Base-by-base conservation (phyloP, 768 basidiomycete species). In the Boletus tomentosulus region DNA sequence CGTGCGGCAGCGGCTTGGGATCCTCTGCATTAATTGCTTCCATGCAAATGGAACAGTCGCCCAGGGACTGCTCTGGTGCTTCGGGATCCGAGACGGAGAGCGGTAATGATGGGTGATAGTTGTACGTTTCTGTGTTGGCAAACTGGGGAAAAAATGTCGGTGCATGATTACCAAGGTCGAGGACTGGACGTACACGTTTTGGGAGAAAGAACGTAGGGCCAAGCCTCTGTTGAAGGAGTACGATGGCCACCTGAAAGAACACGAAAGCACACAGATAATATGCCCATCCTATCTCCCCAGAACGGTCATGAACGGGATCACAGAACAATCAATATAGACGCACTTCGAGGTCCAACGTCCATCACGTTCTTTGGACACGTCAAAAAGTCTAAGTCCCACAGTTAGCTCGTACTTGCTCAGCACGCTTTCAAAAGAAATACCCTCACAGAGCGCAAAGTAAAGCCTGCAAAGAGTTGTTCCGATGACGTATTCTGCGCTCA, bases 41-140 rank as follows among this genome's bases (percentile, higher is more conserved):
- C 91, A 96, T 94, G 63, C 93, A 96, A 49, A 97, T 95, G 6
- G 91, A 83, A 62, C 93, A 97, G 65, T 95, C 91, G 7, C 89
- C 92, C 15, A 92, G 72, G 3, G 86, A 80, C 58, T 86, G 83
- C 43, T 86, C 86, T 2, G 86, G 84, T 2, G 87, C 78, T 66
- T 93, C 91, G 0, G 86, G 66, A 63, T 92, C 89, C 1, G 85
- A 77, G 2, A 80, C 58, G 19, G 64, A 57, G 13, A 57, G 51
- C 1, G 89, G 86, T 37, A 96, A 72, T 3, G 78, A 75, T 7
- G 92, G 93, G 67, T 95, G 93, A 62, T 96, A 97, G 66, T 96
- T 82, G 71, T 95, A 91, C 16, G 75, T 70, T 60, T 86, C 81
- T 6, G 76, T 70, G 19, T 76, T 74, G 3, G 79, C 74, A 57